Evolutionary conservation across 1,284 basidiomycete genomes (phyloP).

Genomic region (Taiwanofungus camphoratus): DNA sequence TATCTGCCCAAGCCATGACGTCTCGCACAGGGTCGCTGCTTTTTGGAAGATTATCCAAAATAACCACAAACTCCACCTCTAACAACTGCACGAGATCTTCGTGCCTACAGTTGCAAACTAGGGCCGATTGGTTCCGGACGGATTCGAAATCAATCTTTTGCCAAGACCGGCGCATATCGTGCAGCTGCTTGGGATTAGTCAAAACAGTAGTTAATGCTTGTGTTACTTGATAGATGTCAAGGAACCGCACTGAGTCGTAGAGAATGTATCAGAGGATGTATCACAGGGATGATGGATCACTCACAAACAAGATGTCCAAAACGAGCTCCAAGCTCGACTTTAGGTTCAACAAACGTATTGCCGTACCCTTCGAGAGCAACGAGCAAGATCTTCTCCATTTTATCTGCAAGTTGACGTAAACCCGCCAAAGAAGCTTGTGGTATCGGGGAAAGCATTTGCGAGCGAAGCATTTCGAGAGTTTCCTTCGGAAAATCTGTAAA

Average conservation of each 20-base stretch:
- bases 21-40: constrained; percentile 78
- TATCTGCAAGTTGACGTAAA: constrained; percentile 77
- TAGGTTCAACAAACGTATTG: constrained; percentile 86
- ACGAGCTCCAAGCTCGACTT: constrained; percentile 81
- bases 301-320: constrained; percentile 83
- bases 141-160: constrained; percentile 84
- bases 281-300: constrained; percentile 31
- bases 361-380: constrained; percentile 77
- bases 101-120: constrained; percentile 87
- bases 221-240: constrained; percentile 86
- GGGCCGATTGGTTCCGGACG: constrained; percentile 83
- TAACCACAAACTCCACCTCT: constrained; percentile 76
- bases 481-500: constrained; percentile 43
- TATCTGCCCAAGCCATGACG: constrained; percentile 85
- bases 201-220: constrained; percentile 81
- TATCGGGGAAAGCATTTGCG: constrained; percentile 77
- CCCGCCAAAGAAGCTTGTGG: constrained; percentile 59
- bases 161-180: constrained; percentile 84
- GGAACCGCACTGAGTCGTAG: constrained; percentile 76
- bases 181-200: constrained; percentile 77
- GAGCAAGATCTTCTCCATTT: constrained; percentile 85
- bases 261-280: constrained; percentile 6
- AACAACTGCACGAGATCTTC: constrained; percentile 80
- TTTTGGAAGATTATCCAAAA: constrained; percentile 67
- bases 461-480: constrained; percentile 78